Evolutionary conservation across 1,284 basidiomycete genomes (phyloP), one percentile per base, ranked within the genome.

Genomic region (Ceratobasidium sp.): DNA sequence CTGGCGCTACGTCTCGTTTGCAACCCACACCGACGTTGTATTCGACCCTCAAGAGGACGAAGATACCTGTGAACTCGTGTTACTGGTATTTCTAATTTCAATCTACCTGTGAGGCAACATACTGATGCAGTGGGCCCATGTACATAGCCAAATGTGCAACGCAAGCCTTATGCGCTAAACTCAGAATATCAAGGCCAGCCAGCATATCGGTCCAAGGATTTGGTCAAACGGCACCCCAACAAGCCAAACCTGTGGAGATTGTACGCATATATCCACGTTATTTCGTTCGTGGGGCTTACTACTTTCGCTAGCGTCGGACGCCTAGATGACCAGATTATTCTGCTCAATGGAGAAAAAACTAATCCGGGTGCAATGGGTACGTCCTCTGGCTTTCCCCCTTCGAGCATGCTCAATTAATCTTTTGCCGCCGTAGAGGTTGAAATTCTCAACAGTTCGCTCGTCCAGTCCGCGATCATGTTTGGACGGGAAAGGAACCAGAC

Each of bases 281-380:
- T 8, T 4, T 22, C 40, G 9, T 22, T 15, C 1, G 1, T 1
- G 19, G 4, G 0, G 22, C 56, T 37, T 15, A 62, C 11, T 1
- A 22, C 19, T 19, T 11, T 43, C 7, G 17, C n/a, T 43, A 75
- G 73, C 11, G 49, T 75, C 17, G 78, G 78, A 2, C 46, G 78
- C 0, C 32, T 61, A 6, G 78, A 79, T 51, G 78, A 79, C 37
- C 78, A 79, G 52, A 76, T 79, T 13, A 69, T 74, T 29, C 32
- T 79, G 19, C 40, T 56, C 22, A 78, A 76, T 57, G 78, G 77
- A 9, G 78, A 79, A 59, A 78, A 79, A 46, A 86, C 84, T 0
- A 87, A 87, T 77, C 86, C 86, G 0, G 83, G 82, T 1, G 85
- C 85, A 0, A 80, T 87, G 61, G 86, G 86, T 85, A 68, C 49